These are phyloP conservation scores for Leccinum boreale DNA, from an alignment of 768 basidiomycete genomes.

Conservation along the genomic window DNA sequence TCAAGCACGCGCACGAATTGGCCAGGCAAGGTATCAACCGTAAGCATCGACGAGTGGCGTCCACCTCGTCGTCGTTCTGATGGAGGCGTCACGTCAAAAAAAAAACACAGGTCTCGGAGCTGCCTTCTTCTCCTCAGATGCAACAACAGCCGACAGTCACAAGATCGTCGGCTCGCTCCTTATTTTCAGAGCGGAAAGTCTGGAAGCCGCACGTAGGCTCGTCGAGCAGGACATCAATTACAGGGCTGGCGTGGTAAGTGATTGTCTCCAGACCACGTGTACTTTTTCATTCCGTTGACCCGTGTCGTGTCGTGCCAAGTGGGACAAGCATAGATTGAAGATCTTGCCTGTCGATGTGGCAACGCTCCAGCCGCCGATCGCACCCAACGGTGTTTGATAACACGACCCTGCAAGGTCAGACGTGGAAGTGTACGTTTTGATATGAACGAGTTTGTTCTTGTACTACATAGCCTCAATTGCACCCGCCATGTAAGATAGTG, in stretches of 20 bases:
- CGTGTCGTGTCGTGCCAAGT: slow-evolving; percentile 32
- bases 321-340: slow-evolving; percentile 54
- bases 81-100: not conserved
- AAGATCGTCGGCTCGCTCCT: slow-evolving; percentile 59
- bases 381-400: not conserved
- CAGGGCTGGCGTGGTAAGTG: slow-evolving; percentile 21
- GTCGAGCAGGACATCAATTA: slow-evolving; percentile 24
- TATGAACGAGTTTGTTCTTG: not conserved
- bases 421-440: not conserved
- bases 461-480: not conserved
- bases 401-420: not conserved
- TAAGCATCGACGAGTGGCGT: slow-evolving; percentile 29
- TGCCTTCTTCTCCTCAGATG: slow-evolving; percentile 53
- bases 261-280: not conserved
- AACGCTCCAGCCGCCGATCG: slow-evolving; percentile 10
- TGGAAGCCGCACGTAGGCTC: slow-evolving; percentile 39
- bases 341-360: slow-evolving; percentile 44
- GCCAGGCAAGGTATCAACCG: slow-evolving; percentile 45
- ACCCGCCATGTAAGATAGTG: not conserved
- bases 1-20: slow-evolving; percentile 40
- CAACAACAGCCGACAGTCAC: slow-evolving; percentile 42
- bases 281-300: not conserved
- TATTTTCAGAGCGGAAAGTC: slow-evolving; percentile 49
- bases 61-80: slow-evolving; percentile 7
- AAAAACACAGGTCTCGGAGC: slow-evolving; percentile 48